Conservation (phyloP, 106 monocot genomes). For the Phalaenopsis aphrodite region DNA sequence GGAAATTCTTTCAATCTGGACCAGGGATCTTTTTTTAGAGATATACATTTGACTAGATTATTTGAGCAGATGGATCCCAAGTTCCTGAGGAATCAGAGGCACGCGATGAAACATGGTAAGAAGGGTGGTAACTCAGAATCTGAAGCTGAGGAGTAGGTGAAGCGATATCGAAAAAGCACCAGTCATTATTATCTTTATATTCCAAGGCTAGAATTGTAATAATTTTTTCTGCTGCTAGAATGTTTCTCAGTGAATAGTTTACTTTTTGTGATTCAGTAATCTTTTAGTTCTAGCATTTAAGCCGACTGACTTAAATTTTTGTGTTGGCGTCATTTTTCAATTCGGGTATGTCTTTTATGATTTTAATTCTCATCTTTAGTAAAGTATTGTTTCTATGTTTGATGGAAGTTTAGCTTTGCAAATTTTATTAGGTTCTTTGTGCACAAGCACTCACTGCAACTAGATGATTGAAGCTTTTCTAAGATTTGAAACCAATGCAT, state of each 20-base stretch:
- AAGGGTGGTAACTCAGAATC: slow-evolving; percentile 17
- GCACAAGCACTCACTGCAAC: background rate
- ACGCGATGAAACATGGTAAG: slow-evolving; percentile 53
- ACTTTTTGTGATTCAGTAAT: background rate
- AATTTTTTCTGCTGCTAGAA: background rate
- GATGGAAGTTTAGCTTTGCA: background rate
- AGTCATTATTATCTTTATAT: background rate
- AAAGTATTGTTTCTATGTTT: background rate
- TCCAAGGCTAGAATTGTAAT: background rate
- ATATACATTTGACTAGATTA: background rate
- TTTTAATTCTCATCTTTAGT: background rate
- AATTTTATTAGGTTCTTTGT: background rate
- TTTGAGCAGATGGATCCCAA: slow-evolving; percentile 47
- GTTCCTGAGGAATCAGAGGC: slow-evolving; percentile 59
- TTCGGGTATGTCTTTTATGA: background rate
- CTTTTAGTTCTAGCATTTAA: background rate
- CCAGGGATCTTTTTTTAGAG: background rate
- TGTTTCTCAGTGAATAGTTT: background rate
- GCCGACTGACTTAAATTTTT: background rate
- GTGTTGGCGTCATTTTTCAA: background rate
- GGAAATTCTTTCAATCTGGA: background rate
- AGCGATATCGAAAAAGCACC: background rate
- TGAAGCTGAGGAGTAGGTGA: slow-evolving; percentile 29
- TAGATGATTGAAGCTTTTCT: no score
- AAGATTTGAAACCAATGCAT: background rate